Conservation (phyloP, 2,329 filamentous ascomycete species). For the Penicillium occitanis region DNA sequence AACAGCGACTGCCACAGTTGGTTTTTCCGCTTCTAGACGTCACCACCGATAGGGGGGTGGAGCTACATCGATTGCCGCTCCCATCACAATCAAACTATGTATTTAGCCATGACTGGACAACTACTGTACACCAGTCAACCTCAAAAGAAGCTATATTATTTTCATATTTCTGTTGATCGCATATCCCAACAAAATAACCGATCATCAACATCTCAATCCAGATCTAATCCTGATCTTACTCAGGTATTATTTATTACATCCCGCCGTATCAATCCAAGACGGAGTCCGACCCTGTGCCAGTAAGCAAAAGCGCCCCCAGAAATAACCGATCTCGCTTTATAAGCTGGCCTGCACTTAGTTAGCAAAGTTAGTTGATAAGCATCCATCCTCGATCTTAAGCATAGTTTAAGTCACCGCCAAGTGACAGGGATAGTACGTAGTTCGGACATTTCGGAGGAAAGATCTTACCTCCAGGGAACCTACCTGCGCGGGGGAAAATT, state of each 20-base stretch:
- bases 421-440: not conserved
- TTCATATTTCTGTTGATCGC: not conserved
- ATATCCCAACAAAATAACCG: not conserved
- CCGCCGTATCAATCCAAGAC: not conserved
- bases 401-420: not conserved
- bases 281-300: not conserved
- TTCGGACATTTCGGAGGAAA: conserved; percentile 1
- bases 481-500: not conserved
- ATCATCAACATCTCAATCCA: not conserved
- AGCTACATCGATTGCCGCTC: not conserved
- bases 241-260: not conserved
- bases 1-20: not conserved
- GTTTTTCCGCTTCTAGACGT: conserved; percentile 1
- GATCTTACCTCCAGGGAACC: not conserved
- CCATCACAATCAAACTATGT: not conserved
- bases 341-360: not conserved
- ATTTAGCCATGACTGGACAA: not conserved
- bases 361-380: conserved; percentile 5
- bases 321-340: conserved; percentile 2
- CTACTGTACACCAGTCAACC: not conserved
- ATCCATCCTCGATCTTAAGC: not conserved
- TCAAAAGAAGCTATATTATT: not conserved
- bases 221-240: not conserved
- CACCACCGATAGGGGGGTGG: not conserved
- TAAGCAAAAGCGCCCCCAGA: not conserved